Base-by-base conservation (phyloP, 2,329 filamentous ascomycete genomes). In the Hysterium pulicare region DNA sequence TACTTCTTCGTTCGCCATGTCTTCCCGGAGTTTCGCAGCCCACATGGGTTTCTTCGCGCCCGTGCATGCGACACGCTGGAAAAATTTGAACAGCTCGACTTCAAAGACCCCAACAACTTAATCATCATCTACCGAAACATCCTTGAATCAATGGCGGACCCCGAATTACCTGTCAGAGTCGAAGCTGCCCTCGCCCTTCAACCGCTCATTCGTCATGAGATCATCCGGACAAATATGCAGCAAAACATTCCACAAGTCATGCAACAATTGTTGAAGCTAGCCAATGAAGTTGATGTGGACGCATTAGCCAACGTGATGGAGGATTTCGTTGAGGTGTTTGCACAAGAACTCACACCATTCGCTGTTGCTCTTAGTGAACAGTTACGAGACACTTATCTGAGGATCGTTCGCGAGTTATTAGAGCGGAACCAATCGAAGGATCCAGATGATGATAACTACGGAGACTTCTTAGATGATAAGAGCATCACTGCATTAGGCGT, bases 221-320 rank as follows among this genome's bases (percentile, higher is more conserved):
- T 93, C 40, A 96, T 98, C 61, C 85, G 90, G 44, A 85, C 83
- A 31, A 93, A 87, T 69, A 97, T 98, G 93, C 90, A 96, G 70
- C 83, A 90, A 61, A 96, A 90, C 66, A 98, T 98, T 53, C 90
- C 93, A 13, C 94, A 95, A 59, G 97, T 98, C 60, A 98, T 98
- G 93, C 94, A 97, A 71, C 91, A 98, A 69, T 78, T 98, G 11
- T 77, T 98, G 41, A 97, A 97, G 72, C 75, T 98, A 44, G 91
- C 93, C 21, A 98, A 98, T 62, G 93, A 98, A 70, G 93, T 94
- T 45, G 93, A 98, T 62, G 91, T 98, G 36, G 93, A 98, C 67
- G 90, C 93, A 4, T 76, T 98, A 31, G 91, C 93, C 17, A 97
- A 97, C 60, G 93, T 98, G 30, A 98, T 98, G 93, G 93, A 98